A percentile compares a stretch with the other conserved stretches of the same genome.
These are phyloP conservation scores for Kwoniella sp. DNA, from an alignment of 768 basidiomycete genomes.

Conservation along the genomic window DNA sequence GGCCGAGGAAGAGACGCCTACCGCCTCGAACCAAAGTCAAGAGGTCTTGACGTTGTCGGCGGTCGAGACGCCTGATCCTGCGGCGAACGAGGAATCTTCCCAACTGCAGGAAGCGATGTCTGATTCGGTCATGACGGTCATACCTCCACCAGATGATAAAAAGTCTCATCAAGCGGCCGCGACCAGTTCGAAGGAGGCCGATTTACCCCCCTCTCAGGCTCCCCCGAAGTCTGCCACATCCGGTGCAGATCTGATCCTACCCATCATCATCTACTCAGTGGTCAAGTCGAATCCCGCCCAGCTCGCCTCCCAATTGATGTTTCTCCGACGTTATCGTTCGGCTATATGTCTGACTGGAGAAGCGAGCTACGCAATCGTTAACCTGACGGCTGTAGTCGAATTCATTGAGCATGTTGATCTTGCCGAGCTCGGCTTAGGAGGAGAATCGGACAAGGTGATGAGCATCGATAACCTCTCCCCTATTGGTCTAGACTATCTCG, in stretches of 20 bases:
- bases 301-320: constrained; percentile 64
- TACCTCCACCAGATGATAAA: neutral
- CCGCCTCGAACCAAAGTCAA: neutral
- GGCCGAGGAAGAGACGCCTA: constrained; percentile 16
- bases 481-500: constrained; percentile 65
- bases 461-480: constrained; percentile 74
- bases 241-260: constrained; percentile 79
- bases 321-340: constrained; percentile 59
- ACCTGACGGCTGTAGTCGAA: constrained; percentile 89
- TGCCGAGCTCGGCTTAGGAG: constrained; percentile 57
- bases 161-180: neutral
- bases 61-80: neutral
- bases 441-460: constrained; percentile 47
- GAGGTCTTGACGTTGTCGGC: constrained; percentile 15
- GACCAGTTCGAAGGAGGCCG: neutral
- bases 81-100: constrained; percentile 8
- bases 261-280: constrained; percentile 87
- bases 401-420: constrained; percentile 94
- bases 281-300: constrained; percentile 86
- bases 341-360: constrained; percentile 63
- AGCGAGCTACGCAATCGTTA: constrained; percentile 87
- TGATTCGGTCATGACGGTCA: constrained; percentile 35
- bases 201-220: neutral
- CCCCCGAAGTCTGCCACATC: constrained; percentile 22
- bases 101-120: constrained; percentile 45